These are phyloP conservation scores for Bassia scoparia DNA, from an alignment of 148 eudicot species.

Conservation along the genomic window DNA sequence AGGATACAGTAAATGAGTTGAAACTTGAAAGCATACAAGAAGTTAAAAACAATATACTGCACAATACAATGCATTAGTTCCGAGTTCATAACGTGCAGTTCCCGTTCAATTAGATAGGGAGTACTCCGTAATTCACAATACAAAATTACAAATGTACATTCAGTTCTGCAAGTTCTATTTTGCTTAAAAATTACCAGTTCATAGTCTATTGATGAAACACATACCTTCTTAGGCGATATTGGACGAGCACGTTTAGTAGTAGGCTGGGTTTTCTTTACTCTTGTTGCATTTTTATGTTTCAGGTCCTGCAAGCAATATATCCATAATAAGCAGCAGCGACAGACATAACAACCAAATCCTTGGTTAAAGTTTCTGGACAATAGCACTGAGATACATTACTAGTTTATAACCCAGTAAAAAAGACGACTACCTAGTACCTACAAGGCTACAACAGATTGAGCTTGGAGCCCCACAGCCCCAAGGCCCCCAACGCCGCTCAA, in stretches of 20 bases:
- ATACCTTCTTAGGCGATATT: conserved; percentile 23
- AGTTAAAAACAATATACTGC: neutral
- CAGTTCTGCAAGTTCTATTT: too few relatives aligned
- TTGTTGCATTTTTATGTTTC: conserved; percentile 17
- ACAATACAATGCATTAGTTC: neutral
- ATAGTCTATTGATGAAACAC: neutral
- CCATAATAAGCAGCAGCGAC: conserved; percentile 1
- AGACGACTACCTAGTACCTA: too few relatives aligned
- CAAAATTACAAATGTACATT: too few relatives aligned
- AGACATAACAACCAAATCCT: neutral
- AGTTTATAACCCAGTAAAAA: too few relatives aligned
- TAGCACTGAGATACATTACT: too few relatives aligned
- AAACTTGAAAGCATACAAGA: too few relatives aligned
- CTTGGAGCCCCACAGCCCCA: too few relatives aligned
- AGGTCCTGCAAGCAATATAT: conserved; percentile 17
- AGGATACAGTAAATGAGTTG: too few relatives aligned
- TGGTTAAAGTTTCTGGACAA: neutral
- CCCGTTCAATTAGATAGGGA: neutral
- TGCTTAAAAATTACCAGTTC: neutral
- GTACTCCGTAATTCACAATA: neutral
- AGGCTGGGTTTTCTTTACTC: conserved; percentile 17
- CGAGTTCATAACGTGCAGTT: neutral
- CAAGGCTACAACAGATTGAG: too few relatives aligned
- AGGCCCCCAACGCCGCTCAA: too few relatives aligned
- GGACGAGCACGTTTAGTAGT: conserved; percentile 11